Evolutionary conservation across 441 rosid species (phyloP), one percentile per base, ranked within the genome.

Genomic region (Croton setiger): DNA sequence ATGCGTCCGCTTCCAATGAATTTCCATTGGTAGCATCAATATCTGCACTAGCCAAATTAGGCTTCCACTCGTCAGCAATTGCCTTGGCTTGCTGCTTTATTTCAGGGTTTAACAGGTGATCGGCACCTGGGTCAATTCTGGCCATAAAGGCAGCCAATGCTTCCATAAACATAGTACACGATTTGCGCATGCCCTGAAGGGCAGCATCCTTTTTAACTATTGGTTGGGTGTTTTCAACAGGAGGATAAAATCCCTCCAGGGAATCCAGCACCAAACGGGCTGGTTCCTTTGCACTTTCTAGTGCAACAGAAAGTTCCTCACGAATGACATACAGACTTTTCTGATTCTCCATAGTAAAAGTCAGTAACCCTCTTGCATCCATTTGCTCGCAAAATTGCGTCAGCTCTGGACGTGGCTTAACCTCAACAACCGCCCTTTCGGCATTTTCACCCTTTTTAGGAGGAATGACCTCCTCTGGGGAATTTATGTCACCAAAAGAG

Each of bases 1-100:
- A 93, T 48, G 96, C 93, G 75, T 89, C 93, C 63, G 96, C 98
- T 87, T 93, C 97, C 88, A 93, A 85, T 39, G 97, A 89, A 68
- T 87, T 89, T 64, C 96, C 98, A 82, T 88, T 89, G 88, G 90
- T 84, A 66, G 85, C 87, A 78, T 84, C 93, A 77, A 77, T 72
- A 68, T 83, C 97, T 48, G 84, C 86, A 71, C 72, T 72, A 81
- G 80, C 88, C 78, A 93, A 86, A 80, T 80, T 78, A 31, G 93
- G 96, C 82, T 87, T 91, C 98, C 98, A 93, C 75, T 85, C 87
- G 72, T 76, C 78, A 57, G 97, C 97, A 80, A 89, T 87, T 69
- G 78, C 80, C 85, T 88, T 93, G 64, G 96, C 98, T 77, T 84
- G 82, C 82, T 68, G 85, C 86, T 87, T 87, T 68, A 85, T 76